phyloP scores from a whole-genome alignment of 164 flowering plant genomes.

The Brasenia schreberi region DNA sequence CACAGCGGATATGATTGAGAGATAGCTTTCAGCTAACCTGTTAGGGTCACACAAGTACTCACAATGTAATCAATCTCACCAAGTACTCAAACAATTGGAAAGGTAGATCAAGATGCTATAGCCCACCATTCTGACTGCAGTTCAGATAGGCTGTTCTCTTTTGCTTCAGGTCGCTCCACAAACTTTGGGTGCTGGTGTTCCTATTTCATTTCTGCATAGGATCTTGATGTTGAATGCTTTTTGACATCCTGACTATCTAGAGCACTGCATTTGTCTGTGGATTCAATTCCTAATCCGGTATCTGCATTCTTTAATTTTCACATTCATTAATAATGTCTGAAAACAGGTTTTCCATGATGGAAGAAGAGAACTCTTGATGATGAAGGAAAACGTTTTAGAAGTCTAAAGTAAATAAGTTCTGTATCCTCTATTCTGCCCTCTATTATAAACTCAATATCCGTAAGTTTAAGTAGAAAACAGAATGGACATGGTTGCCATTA shows the following conservation, averaged over 20 bases:
- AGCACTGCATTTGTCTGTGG: background rate
- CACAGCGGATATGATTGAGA: too few species aligned
- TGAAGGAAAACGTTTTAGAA: too few species aligned
- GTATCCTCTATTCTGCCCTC: too few species aligned
- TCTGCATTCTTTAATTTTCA: background rate
- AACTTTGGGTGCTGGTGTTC: conserved; percentile 29
- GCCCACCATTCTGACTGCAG: conserved; percentile 35
- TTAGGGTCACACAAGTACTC: too few species aligned
- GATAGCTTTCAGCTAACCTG: too few species aligned
- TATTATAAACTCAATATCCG: background rate
- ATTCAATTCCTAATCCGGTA: background rate
- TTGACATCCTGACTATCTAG: conserved; percentile 22
- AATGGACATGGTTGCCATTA: background rate
- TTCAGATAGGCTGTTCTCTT: conserved; percentile 23
- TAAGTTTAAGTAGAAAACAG: background rate
- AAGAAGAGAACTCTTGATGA: background rate
- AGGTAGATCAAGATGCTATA: background rate
- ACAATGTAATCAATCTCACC: too few species aligned
- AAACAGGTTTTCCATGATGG: background rate
- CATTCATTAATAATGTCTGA: background rate
- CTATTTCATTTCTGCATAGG: conserved; percentile 24
- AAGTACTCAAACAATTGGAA: background rate
- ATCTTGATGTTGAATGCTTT: conserved; percentile 1
- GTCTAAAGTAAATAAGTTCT: too few species aligned
- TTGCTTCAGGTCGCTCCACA: conserved; percentile 7